Base-by-base conservation (phyloP, 441 rosid genomes). In the Croton setiger region DNA sequence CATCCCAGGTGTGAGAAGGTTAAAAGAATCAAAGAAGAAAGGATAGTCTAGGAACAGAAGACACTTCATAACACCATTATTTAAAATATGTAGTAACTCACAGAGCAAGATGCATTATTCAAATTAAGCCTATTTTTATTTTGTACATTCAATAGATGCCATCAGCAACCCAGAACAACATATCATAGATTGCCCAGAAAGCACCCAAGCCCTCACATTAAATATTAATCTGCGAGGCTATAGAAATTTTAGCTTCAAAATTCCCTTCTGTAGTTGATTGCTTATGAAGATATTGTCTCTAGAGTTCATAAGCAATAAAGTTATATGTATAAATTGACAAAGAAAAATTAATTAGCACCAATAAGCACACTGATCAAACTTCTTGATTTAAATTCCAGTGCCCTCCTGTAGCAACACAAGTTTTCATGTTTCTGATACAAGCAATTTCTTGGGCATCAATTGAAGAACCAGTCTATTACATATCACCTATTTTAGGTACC, bases 1-100 rank as follows among this genome's bases (percentile, higher is more conserved):
- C 18, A 65, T 7, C 52, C 44, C 31, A 64, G 13, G 60, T 5
- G 58, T 48, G 44, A 72, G 48, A 75, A 55, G 23, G 35, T 37
- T 18, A 33, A 65, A 59, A 15, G 14, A 12, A 51, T 15, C 21
- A 71, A 48, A 39, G 20, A 21, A 18, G 27, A 63, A 11, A 47
- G 44, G 31, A 59, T 66, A 64, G 11, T 13, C 18, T 52, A 54
- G 39, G 53, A 39, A 59, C 35, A 67, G 12, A 53, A 18, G 58
- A 20, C 20, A 39, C 58, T 18, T 41, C 43, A 21, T 37, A 17
- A 15, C 45, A 63, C 39, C 18, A 47, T 39, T 21, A 64, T 54
- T 13, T 37, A 36, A 18, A 37, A 58, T 15, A 47, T 36, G 17
- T 43, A 68, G 51, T 17, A 39, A 37, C 57, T 4, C n/a, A 37